A percentile compares a stretch with the other conserved stretches of the same genome.
These are phyloP conservation scores for Pleurotus ostreatus DNA, from an alignment of 768 basidiomycete genomes.

Conservation along the genomic window DNA sequence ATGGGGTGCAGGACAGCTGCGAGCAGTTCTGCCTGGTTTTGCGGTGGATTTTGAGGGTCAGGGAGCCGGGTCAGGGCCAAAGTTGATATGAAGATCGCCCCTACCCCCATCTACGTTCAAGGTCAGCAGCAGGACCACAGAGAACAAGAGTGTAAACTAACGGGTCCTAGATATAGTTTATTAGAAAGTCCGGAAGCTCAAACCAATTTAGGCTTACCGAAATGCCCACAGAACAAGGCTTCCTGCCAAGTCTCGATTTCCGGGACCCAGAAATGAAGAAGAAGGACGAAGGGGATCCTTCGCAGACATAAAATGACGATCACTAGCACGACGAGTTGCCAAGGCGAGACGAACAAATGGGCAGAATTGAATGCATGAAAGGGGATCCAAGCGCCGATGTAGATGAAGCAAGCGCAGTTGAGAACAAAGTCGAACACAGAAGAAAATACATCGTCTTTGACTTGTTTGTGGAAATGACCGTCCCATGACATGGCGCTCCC, in stretches of 20 bases:
- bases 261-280: conserved; percentile 80
- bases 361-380: conserved; percentile 54
- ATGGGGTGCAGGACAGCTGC: conserved; percentile 74
- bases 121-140: not conserved
- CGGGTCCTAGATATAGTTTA: conserved; percentile 39
- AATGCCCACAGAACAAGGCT: conserved; percentile 90
- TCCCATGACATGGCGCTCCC: conserved; percentile 93
- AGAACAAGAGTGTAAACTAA: conserved; percentile 22
- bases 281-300: conserved; percentile 74
- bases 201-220: conserved; percentile 43
- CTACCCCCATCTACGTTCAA: conserved; percentile 77
- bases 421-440: conserved; percentile 87
- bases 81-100: conserved; percentile 83
- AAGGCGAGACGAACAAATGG: conserved; percentile 59
- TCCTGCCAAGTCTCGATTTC: conserved; percentile 84
- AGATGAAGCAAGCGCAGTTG: conserved; percentile 78
- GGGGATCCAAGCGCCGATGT: conserved; percentile 86
- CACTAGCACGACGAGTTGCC: conserved; percentile 67
- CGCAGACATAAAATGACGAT: conserved; percentile 69
- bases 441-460: conserved; percentile 83
- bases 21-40: conserved; percentile 69
- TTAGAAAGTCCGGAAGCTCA: not conserved
- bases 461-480: conserved; percentile 74
- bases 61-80: conserved; percentile 65
- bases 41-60: conserved; percentile 52